These are phyloP conservation scores for Ophiostoma quercus DNA, from an alignment of 2,329 filamentous ascomycete genomes.

Conservation along the genomic window DNA sequence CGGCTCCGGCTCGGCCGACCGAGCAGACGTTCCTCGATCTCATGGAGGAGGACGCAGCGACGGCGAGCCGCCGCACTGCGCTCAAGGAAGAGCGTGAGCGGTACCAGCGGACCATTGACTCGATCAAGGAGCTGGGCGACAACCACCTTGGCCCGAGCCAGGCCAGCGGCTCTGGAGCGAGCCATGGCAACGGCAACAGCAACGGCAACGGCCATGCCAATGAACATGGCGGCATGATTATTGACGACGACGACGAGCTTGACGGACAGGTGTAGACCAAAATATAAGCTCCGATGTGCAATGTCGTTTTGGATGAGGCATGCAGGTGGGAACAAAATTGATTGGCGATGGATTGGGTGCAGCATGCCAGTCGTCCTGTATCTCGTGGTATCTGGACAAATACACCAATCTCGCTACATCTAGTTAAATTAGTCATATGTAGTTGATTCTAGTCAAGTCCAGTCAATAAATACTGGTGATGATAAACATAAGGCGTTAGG, in stretches of 20 bases:
- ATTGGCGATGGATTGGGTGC: not conserved
- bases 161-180: not conserved
- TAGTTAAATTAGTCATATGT: no score
- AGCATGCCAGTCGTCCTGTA: not conserved
- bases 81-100: constrained; percentile 35
- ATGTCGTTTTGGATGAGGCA: not conserved
- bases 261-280: not conserved
- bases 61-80: constrained; percentile 31
- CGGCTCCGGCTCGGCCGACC: constrained; percentile 16
- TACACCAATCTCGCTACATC: not conserved
- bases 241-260: constrained; percentile 8
- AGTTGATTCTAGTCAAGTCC: no score
- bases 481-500: no score
- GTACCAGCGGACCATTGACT: constrained; percentile 34
- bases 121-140: constrained; percentile 34
- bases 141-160: constrained; percentile 1
- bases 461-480: no score
- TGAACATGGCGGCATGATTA: not conserved
- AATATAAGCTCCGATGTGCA: not conserved
- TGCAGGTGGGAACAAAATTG: not conserved
- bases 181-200: not conserved
- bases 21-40: constrained; percentile 32
- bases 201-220: not conserved
- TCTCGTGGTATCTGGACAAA: not conserved
- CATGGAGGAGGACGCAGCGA: constrained; percentile 38